Evolutionary conservation across 495 filamentous ascomycete genomes (phyloP).

Genomic region (Lasiosphaeria hispida): DNA sequence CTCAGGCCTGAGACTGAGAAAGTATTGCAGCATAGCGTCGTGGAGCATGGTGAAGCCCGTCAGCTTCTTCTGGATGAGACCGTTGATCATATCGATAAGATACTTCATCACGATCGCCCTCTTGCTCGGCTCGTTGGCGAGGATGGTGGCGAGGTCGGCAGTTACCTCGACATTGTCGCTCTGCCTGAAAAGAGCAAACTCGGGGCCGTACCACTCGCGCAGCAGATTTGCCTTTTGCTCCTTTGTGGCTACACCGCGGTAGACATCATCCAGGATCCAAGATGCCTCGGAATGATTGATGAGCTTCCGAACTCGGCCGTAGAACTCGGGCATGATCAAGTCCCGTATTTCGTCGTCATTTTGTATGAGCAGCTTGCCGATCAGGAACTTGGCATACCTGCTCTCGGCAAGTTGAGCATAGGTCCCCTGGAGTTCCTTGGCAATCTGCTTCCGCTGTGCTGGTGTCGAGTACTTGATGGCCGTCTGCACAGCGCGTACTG

Average conservation of each 20-base stretch:
- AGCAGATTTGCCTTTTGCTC: conserved; percentile 78
- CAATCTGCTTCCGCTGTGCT: conserved; percentile 81
- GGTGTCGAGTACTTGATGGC: conserved; percentile 91
- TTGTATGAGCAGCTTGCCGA: conserved; percentile 90
- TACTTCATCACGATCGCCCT: conserved; percentile 79
- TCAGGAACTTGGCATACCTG: conserved; percentile 93
- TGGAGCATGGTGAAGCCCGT: conserved; percentile 95
- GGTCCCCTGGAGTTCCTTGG: conserved; percentile 78
- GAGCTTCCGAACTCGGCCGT: conserved; percentile 82
- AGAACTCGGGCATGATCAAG: conserved; percentile 89
- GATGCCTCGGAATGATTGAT: conserved; percentile 95
- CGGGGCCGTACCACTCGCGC: conserved; percentile 94
- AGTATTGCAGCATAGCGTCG: conserved; percentile 97
- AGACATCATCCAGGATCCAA: conserved; percentile 97
- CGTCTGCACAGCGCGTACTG: conserved; percentile 90
- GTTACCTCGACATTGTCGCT: conserved; percentile 46
- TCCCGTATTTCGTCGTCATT: conserved; percentile 81
- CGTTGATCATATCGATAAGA: conserved; percentile 80
- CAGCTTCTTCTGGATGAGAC: conserved; percentile 89
- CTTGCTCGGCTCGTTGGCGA: conserved; percentile 78
- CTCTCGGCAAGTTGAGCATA: conserved; percentile 85
- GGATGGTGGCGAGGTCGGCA: conserved; percentile 65
- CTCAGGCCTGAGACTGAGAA: conserved; percentile 70
- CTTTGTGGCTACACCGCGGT: conserved; percentile 77
- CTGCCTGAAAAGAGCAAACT: conserved; percentile 79